Evolutionary conservation across 169 alveolate species (phyloP).

Genomic region (Plasmodium adleri): DNA sequence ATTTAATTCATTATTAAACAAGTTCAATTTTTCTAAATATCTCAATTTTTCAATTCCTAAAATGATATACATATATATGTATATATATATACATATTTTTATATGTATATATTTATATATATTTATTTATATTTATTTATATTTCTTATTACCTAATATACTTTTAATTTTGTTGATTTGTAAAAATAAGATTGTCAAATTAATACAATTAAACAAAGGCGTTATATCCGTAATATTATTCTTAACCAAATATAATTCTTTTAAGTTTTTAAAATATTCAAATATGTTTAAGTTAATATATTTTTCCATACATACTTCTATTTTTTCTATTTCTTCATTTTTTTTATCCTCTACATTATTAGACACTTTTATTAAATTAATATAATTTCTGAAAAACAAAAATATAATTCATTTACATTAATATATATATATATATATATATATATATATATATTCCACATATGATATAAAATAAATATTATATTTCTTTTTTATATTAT

Average conservation of each 20-base stretch:
- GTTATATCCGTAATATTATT: slow-evolving; percentile 67
- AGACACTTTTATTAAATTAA: slow-evolving; percentile 37
- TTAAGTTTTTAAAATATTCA: slow-evolving; percentile 41
- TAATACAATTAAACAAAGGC: slow-evolving; percentile 35
- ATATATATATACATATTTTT: no score
- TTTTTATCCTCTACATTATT: slow-evolving; percentile 55
- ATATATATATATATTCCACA: background rate
- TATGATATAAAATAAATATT: no score
- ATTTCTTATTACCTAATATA: slow-evolving; percentile 41
- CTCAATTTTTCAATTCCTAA: slow-evolving; percentile 44
- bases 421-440: background rate
- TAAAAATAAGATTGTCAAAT: slow-evolving; percentile 35
- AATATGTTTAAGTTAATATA: slow-evolving; percentile 42
- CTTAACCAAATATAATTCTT: slow-evolving; percentile 45
- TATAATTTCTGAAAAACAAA: background rate
- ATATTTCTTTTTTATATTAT: slow-evolving; percentile 6
- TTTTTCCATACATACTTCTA: slow-evolving; percentile 69
- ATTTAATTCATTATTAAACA: slow-evolving; percentile 47
- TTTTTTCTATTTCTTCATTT: slow-evolving; percentile 54
- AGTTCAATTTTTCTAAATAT: slow-evolving; percentile 50
- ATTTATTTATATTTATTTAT: background rate
- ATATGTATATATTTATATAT: background rate
- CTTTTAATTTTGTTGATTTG: slow-evolving; percentile 48
- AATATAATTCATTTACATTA: background rate
- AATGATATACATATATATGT: no score